phyloP scores from a whole-genome alignment of 78 protist species.

The Dictyostelium brefeldianum region DNA sequence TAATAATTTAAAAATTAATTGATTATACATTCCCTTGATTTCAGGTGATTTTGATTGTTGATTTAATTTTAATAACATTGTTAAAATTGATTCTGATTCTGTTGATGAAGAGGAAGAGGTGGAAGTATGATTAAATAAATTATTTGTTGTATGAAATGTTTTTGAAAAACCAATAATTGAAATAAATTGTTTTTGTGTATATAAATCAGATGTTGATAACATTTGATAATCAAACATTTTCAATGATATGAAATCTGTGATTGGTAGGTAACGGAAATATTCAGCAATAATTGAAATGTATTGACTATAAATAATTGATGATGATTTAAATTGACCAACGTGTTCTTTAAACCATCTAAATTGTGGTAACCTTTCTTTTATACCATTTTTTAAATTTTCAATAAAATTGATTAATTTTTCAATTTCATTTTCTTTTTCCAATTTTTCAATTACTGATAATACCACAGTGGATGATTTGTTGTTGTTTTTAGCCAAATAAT shows the following conservation, averaged over 20 bases:
- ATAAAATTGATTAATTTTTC: constrained; percentile 22
- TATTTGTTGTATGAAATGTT: constrained; percentile 15
- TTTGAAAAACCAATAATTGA: constrained; percentile 55
- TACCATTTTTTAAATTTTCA: constrained; percentile 23
- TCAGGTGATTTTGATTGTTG: background rate
- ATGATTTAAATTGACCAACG: background rate
- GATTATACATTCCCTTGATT: constrained; percentile 8
- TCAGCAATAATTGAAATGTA: constrained; percentile 32
- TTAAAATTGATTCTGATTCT: constrained; percentile 17
- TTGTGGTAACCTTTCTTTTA: constrained; percentile 38
- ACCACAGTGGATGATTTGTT: background rate
- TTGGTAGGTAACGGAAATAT: constrained; percentile 26
- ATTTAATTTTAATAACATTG: constrained; percentile 35
- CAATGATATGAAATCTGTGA: background rate
- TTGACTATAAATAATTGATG: background rate
- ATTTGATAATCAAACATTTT: constrained; percentile 17
- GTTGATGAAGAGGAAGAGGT: too few relatives aligned
- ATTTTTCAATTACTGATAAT: background rate
- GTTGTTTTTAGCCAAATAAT: background rate
- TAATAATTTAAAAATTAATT: constrained; percentile 34
- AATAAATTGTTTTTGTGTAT: constrained; percentile 49
- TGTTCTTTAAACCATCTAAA: constrained; percentile 27
- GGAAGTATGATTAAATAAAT: background rate
- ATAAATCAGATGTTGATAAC: constrained; percentile 17
- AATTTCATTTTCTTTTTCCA: background rate